phyloP scores from a whole-genome alignment of 164 flowering plant genomes.

The Protea cynaroides region DNA sequence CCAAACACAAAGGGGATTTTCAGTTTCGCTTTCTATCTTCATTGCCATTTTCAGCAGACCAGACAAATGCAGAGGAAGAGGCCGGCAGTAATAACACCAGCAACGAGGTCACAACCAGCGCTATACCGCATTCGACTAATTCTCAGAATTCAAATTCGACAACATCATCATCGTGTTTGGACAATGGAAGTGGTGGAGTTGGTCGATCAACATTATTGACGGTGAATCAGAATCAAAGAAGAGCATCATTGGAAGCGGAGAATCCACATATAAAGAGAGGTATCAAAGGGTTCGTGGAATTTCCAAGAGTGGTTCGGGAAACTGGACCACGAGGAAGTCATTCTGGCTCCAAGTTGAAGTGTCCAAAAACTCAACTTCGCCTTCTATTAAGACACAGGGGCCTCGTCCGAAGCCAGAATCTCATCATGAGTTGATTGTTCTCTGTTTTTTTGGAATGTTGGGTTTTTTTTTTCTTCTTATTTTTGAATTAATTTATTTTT shows the following conservation, averaged over 20 bases:
- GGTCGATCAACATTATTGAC: constrained; percentile 5
- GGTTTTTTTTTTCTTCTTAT: too few species aligned
- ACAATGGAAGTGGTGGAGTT: constrained; percentile 6
- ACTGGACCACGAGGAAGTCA: constrained; percentile 49
- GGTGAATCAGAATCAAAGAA: constrained; percentile 14
- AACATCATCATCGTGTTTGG: too few species aligned
- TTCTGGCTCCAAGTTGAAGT: constrained; percentile 60
- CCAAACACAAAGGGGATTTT: too few species aligned
- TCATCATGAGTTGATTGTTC: constrained; percentile 29
- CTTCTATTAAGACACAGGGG: constrained; percentile 56
- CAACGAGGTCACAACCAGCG: too few species aligned
- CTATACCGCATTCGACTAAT: too few species aligned
- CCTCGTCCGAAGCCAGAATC: constrained; percentile 31
- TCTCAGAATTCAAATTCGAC: constrained; percentile 8
- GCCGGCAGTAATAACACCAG: too few species aligned
- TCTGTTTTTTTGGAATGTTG: not conserved
- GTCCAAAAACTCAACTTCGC: constrained; percentile 68
- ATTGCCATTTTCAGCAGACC: too few species aligned
- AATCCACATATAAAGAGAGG: constrained; percentile 78
- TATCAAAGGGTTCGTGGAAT: constrained; percentile 82
- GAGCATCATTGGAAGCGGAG: constrained; percentile 37
- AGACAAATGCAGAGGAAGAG: too few species aligned
- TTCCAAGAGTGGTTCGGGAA: constrained; percentile 59
- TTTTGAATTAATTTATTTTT: too few species aligned
- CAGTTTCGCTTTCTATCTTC: too few species aligned